A percentile compares a stretch with the other conserved stretches of the same genome.
phyloP scores from a whole-genome alignment of 805 yeast species.

The Cyberlindnera bimundalis region DNA sequence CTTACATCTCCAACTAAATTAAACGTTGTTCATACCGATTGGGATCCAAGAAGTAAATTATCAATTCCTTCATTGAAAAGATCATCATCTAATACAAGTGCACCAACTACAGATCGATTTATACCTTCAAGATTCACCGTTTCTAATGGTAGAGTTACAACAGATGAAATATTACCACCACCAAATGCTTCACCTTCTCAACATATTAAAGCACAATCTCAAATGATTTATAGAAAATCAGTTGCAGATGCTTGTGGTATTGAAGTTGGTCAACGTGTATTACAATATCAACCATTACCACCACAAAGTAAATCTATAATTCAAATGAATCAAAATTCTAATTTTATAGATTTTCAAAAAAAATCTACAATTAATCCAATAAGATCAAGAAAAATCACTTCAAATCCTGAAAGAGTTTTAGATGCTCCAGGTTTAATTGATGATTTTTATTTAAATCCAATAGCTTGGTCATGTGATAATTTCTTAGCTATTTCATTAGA shows the following conservation, averaged over 20 bases:
- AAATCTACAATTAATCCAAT: conserved; percentile 48
- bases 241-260: conserved; percentile 96
- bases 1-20: conserved; percentile 45
- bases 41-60: conserved; percentile 25
- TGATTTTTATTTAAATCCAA: conserved; percentile 83
- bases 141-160: conserved; percentile 42
- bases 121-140: conserved; percentile 55
- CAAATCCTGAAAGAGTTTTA: conserved; percentile 86
- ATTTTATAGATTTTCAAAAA: conserved; percentile 26
- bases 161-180: conserved; percentile 38
- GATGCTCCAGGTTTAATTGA: conserved; percentile 96
- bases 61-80: conserved; percentile 20
- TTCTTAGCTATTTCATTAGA: conserved; percentile 86
- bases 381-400: conserved; percentile 72
- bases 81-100: conserved; percentile 24
- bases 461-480: conserved; percentile 85
- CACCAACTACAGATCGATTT: conserved; percentile 48
- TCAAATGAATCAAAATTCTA: conserved; percentile 24
- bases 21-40: conserved; percentile 40
- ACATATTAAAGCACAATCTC: conserved; percentile 41
- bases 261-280: conserved; percentile 73
- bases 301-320: conserved; percentile 45
- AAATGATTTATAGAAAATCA: conserved; percentile 58
- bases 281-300: conserved; percentile 83
- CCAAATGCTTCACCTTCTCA: conserved; percentile 45